These are phyloP conservation scores for Pilobolus umbonatus DNA, from an alignment of 192 early-diverging fungal genomes.

Conservation along the genomic window DNA sequence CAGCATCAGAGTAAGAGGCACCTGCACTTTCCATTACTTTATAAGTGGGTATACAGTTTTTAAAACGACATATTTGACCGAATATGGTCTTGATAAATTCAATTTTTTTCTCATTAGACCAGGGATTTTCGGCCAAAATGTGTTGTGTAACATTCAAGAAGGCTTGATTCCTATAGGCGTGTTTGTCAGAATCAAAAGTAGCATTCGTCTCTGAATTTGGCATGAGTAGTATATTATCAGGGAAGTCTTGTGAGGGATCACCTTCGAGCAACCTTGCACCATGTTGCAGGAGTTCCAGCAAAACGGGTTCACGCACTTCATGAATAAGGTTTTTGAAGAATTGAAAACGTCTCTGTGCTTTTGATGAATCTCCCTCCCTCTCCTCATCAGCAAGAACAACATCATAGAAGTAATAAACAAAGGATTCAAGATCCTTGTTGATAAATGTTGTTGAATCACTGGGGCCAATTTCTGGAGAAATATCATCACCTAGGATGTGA, in stretches of 20 bases:
- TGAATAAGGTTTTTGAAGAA: slow-evolving; percentile 32
- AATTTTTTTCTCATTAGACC: slow-evolving; percentile 39
- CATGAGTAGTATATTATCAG: slow-evolving; percentile 22
- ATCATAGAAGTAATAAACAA: slow-evolving; percentile 33
- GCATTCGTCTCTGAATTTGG: background rate
- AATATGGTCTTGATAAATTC: slow-evolving; percentile 39
- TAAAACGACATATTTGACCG: slow-evolving; percentile 40
- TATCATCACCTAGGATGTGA: slow-evolving; percentile 25
- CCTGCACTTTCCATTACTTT: slow-evolving; percentile 47
- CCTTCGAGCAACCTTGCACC: slow-evolving; percentile 26
- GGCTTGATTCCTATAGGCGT: slow-evolving; percentile 17
- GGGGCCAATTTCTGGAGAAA: background rate
- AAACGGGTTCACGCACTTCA: slow-evolving; percentile 25
- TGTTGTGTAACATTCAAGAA: slow-evolving; percentile 44
- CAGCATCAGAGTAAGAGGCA: slow-evolving; percentile 39
- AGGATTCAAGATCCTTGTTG: slow-evolving; percentile 27
- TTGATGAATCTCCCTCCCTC: background rate
- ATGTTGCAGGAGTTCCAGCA: slow-evolving; percentile 24
- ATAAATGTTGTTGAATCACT: slow-evolving; percentile 2
- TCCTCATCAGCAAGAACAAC: slow-evolving; percentile 21
- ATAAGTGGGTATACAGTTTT: slow-evolving; percentile 33
- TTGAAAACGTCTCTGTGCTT: slow-evolving; percentile 16
- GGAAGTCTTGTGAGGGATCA: slow-evolving; percentile 1
- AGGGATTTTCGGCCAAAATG: slow-evolving; percentile 37
- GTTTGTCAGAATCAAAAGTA: slow-evolving; percentile 21